Evolutionary conservation across 768 basidiomycete species (phyloP), one percentile per base, ranked within the genome.

Genomic region (Mycena galopus): DNA sequence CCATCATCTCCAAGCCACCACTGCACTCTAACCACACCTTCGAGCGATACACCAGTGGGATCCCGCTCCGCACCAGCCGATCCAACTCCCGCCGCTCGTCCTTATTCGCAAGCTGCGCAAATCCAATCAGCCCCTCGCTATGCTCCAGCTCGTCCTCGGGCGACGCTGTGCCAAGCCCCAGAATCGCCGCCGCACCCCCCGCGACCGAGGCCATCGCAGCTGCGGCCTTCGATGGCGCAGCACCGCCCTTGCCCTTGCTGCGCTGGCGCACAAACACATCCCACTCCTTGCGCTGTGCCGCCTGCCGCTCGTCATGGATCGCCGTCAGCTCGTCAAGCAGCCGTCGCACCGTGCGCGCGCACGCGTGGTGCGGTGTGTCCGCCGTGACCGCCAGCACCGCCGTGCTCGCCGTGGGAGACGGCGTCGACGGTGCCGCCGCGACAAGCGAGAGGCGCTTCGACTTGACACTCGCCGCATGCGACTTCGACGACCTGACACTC

Each of bases 21-120:
- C 94, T 96, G 79, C 95, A 97, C 85, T 99, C 98, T 65, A 94
- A 81, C 95, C 96, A 97, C 57, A 96, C 89, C 80, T 96, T 95
- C 29, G 93, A 86, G n/a, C 96, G 91, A 78, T 95, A 94, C 14
- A 87, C 89, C 17, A 99, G 86, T 2, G 98, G 98, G 37, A 98
- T 94, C 5, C 98, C 98, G 61, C 84, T 89, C 63, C 94, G 82
- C n/a, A 97, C 89, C 8, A 99, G 84, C 70, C 90, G 84, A 69
- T 92, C 91, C 71, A 99, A 95, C 78, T 93, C 94, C 67, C 87
- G 89, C 78, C 92, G 87, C 73, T 96, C 95, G 70, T 94, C 90
- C 67, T 92, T 89, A 72, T 93, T 91, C 37, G 93, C 96, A 63
- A 98, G 89, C 82, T 97, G 95, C 19, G 94, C 93, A 69, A 99